phyloP scores from a whole-genome alignment of 2,329 filamentous ascomycete genomes.

The Coleophoma cylindrospora region DNA sequence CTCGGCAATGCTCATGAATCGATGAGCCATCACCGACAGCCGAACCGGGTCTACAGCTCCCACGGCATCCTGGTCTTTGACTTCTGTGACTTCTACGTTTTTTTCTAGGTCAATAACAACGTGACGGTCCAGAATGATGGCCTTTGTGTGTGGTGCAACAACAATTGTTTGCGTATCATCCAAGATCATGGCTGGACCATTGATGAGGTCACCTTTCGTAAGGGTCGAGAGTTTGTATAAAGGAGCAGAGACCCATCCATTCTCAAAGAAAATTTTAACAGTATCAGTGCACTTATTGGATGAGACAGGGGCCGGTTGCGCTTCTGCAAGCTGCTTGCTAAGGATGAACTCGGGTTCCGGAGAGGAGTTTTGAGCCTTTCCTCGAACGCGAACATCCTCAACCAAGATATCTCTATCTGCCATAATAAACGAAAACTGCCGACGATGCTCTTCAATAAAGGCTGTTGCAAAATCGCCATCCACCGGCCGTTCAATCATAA shows the following conservation, averaged over 20 bases:
- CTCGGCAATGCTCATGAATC: conserved; percentile 79
- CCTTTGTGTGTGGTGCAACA: conserved; percentile 70
- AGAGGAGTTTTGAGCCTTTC: conserved; percentile 68
- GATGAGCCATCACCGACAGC: conserved; percentile 70
- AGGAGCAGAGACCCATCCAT: conserved; percentile 7
- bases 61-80: conserved; percentile 36
- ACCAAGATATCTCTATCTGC: conserved; percentile 75
- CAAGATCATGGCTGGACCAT: conserved; percentile 78
- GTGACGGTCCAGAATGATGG: conserved; percentile 69
- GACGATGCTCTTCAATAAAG: conserved; percentile 79
- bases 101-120: conserved; percentile 65
- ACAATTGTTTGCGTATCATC: conserved; percentile 89
- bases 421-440: conserved; percentile 83
- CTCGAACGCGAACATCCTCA: conserved; percentile 79
- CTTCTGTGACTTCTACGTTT: background rate
- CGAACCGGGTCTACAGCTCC: conserved; percentile 66
- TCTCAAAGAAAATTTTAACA: conserved; percentile 8
- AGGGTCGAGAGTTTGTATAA: conserved; percentile 57
- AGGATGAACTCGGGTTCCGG: conserved; percentile 1
- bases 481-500: conserved; percentile 77
- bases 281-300: background rate
- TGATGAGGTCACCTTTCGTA: conserved; percentile 62
- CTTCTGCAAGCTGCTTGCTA: background rate
- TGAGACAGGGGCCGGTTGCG: background rate
- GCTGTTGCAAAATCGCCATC: conserved; percentile 68